Evolutionary conservation across 1,139 yeast species (phyloP), one percentile per base, ranked within the genome.

Genomic region (Pichia sp.): DNA sequence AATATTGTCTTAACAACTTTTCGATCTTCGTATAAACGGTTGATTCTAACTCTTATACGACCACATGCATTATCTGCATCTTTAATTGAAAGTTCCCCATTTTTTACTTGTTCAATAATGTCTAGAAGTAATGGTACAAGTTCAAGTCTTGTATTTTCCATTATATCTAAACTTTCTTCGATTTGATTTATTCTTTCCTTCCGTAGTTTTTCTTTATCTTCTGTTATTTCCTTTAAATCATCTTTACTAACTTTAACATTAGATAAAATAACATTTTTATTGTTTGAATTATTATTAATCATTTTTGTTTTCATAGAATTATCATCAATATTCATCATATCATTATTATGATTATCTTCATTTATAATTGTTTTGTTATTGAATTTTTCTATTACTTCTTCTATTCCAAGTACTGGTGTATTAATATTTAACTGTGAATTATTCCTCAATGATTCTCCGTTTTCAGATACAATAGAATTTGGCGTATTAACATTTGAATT

Each of bases 21-120:
- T 8, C 46, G 43, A 4, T 27, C 16, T 20, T 42, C 51, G 34
- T 54, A 51, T 39, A 57, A 42, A 38, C 48, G 52, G 30, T 48
- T 50, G 5, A 63, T 28, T 38, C 65, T 41, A 8, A 60, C 52
- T 29, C 65, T 47, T 29, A 62, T 55, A 24, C 64, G 49, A 12
- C 65, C 65, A 29, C 63, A 58, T 12, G 63, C 58, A 46, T 57
- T 62, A 31, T 59, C 63, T 33, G 62, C 58, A 35, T 63, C 66
- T 42, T 60, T 60, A 1, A 64, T 61, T 7, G 61, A 38, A 6
- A 62, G 51, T 42, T 58, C 58, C 1, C 65, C 65, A n/a, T 54
- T 44, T 35, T 59, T 58, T 11, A 63, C 52, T 41, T 53, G 57
- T 43, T 63, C 66, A 6, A 63, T 46, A 30, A 58, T 40, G 33